A percentile compares a stretch with the other conserved stretches of the same genome.
phyloP scores from a whole-genome alignment of 345 rosid genomes.

The Viola odorata region DNA sequence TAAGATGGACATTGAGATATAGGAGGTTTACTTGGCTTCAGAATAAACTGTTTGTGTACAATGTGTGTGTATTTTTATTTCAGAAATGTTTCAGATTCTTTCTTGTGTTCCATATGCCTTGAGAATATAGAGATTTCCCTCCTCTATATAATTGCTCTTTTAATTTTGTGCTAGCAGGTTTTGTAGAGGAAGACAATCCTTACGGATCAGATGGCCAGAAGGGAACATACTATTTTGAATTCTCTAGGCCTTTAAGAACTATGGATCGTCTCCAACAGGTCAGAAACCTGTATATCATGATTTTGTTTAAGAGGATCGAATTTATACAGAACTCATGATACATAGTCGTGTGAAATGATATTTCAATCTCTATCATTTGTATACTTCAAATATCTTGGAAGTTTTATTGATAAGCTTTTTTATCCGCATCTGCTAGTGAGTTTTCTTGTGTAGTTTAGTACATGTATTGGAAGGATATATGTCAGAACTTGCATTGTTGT shows the following conservation, averaged over 20 bases:
- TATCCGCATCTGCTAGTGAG: not conserved
- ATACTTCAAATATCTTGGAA: not conserved
- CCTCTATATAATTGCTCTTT: not conserved
- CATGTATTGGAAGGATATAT: not conserved
- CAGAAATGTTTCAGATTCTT: not conserved
- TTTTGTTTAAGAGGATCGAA: not conserved
- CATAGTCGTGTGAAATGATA: not conserved
- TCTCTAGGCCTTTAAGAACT: conserved; percentile 88
- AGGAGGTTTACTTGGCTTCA: conserved; percentile 6
- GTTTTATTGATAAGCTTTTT: not conserved
- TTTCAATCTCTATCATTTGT: no score
- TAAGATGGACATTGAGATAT: not conserved
- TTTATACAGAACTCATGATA: not conserved
- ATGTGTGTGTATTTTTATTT: not conserved
- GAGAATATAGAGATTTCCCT: no score
- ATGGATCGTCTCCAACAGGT: conserved; percentile 94
- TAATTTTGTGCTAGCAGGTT: conserved; percentile 38
- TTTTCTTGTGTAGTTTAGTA: not conserved
- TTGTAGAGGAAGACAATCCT: conserved; percentile 85
- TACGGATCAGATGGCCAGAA: conserved; percentile 56
- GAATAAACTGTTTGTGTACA: not conserved
- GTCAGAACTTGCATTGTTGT: not conserved
- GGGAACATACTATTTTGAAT: conserved; percentile 81
- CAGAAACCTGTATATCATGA: conserved; percentile 14
- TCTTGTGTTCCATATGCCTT: not conserved